Conservation (phyloP, 2,329 filamentous ascomycete species). For the Plenodomus tracheiphilus region DNA sequence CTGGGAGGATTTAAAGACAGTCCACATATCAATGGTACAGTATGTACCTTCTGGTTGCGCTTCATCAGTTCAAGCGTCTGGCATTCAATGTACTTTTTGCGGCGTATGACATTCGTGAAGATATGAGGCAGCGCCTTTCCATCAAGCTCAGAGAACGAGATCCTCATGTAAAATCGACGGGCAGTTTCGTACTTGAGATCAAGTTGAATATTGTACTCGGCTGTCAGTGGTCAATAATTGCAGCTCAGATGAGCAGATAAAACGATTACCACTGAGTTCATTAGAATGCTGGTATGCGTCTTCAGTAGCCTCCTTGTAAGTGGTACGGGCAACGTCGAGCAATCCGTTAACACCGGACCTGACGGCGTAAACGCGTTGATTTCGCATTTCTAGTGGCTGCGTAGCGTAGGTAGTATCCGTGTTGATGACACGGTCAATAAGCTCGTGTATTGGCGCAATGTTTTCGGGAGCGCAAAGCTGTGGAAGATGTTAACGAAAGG, state of each 20-base stretch:
- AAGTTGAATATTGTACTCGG: conserved; percentile 60
- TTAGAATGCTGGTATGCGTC: conserved; percentile 74
- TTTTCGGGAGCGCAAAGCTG: conserved; percentile 68
- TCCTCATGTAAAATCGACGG: conserved; percentile 77
- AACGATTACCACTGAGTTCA: conserved; percentile 63
- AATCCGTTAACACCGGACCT: conserved; percentile 84
- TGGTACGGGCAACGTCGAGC: conserved; percentile 83
- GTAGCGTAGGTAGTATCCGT: conserved; percentile 78
- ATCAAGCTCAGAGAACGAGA: conserved; percentile 66
- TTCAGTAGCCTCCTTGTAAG: conserved; percentile 84
- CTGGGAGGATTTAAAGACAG: conserved; percentile 43
- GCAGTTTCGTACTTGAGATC: conserved; percentile 75
- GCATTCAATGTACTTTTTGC: conserved; percentile 79
- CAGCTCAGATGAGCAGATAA: background rate
- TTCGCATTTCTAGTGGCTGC: conserved; percentile 80
- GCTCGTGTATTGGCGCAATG: conserved; percentile 61
- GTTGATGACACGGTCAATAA: conserved; percentile 75
- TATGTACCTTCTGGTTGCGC: conserved; percentile 58
- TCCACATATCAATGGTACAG: background rate
- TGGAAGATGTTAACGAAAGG: background rate
- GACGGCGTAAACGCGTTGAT: conserved; percentile 88
- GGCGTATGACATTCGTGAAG: conserved; percentile 76
- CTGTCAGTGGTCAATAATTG: conserved; percentile 19
- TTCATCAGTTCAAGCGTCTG: conserved; percentile 85
- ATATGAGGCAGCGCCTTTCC: conserved; percentile 62